Base-by-base conservation (phyloP, 2,329 filamentous ascomycete genomes). In the Hypoxylon sp. region DNA sequence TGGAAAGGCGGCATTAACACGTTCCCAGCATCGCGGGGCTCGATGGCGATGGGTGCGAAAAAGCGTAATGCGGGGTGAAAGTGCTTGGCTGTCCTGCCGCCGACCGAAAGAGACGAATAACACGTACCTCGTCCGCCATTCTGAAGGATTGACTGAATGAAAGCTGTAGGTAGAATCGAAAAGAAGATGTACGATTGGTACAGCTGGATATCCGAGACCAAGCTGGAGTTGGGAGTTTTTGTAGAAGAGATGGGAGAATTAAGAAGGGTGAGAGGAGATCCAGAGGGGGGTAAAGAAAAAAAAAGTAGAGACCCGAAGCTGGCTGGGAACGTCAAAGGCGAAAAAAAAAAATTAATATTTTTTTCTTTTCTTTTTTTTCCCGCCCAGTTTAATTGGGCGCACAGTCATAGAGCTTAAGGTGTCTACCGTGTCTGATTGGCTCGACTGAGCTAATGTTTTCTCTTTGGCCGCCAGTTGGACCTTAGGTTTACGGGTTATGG, bases 71-170 rank as follows among this genome's bases (percentile, higher is more conserved):
- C 66, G 68, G 68, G 67, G 67, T 68, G 66, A 56, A 64, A 52
- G 60, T 57, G 55, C 56, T 33, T 41, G 50, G 56, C 60, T 53
- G 56, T 53, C 48, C 29, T 55, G 50, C 57, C 50, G 58, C 61
- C 58, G 50, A 43, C 51, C 48, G 54, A 48, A 54, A 53, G 54
- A 55, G 42, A 43, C 52, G 50, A 52, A 43, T 21, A 40, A 38
- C 10, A 35, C 82, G 79, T 78, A 84, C 82, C 73, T 83, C 73
- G 63, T 73, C 72, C 65, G 77, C 81, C 83, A 86, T 86, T 72
- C 77, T 84, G 82, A 79, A 74, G 74, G 74, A 75, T 76, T 78
- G 69, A 67, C 60, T 57, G 63, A 67, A 60, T 59, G 57, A 64
- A 64, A 58, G 60, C 61, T 33, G 51, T 26, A 49, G 49, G 46